phyloP scores from a whole-genome alignment of 1,139 yeast genomes.

The Wickerhamomyces sp. region DNA sequence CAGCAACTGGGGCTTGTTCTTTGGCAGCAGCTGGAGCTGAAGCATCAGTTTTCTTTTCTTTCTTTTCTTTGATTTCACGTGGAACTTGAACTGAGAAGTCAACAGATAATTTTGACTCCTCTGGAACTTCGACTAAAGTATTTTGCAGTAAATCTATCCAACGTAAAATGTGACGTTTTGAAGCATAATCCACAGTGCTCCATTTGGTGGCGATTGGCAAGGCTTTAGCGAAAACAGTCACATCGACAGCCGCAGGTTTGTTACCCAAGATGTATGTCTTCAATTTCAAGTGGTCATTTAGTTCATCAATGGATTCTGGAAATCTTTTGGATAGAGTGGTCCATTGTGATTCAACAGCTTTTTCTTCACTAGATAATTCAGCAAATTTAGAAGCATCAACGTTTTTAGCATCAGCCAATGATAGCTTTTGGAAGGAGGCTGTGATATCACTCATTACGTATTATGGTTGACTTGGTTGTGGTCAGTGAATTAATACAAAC shows the following conservation, averaged over 20 bases:
- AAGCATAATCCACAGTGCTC: slow-evolving; percentile 39
- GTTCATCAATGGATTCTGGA: slow-evolving; percentile 50
- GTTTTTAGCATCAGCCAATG: slow-evolving; percentile 32
- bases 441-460: slow-evolving; percentile 39
- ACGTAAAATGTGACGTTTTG: slow-evolving; percentile 81
- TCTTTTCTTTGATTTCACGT: slow-evolving; percentile 52
- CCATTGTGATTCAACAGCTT: slow-evolving; percentile 82
- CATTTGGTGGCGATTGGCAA: slow-evolving; percentile 56
- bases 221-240: slow-evolving; percentile 59
- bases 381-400: slow-evolving; percentile 29
- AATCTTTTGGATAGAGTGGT: slow-evolving; percentile 60
- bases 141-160: slow-evolving; percentile 89
- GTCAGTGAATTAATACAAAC: too few relatives aligned
- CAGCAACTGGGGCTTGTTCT: slow-evolving; percentile 24
- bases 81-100: slow-evolving; percentile 63
- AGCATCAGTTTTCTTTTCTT: slow-evolving; percentile 31
- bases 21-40: slow-evolving; percentile 28
- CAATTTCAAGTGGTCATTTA: slow-evolving; percentile 66
- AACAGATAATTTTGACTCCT: slow-evolving; percentile 46
- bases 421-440: slow-evolving; percentile 36
- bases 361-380: slow-evolving; percentile 36
- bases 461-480: too few relatives aligned
- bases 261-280: slow-evolving; percentile 69
- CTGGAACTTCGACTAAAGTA: slow-evolving; percentile 49
- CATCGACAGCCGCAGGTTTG: slow-evolving; percentile 62